Evolutionary conservation across 805 yeast genomes (phyloP), one percentile per base, ranked within the genome.

Genomic region (Ogataea ganodermae): DNA sequence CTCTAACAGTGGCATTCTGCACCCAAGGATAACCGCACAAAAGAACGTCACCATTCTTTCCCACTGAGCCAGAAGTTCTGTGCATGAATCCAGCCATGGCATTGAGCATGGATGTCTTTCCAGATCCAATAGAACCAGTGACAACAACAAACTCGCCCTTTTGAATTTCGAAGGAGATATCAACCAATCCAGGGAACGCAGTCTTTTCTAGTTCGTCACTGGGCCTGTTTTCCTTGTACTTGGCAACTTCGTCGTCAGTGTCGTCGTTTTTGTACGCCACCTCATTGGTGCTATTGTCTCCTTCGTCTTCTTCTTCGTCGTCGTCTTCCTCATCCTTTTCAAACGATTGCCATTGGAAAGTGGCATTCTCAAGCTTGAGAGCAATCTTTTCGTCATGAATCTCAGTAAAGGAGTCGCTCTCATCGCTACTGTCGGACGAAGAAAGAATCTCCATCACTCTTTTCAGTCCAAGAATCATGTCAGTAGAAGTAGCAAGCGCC

Each of bases 71-170:
- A 0, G 57, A 35, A 0, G 66, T 66, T 54, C 76, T 76, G 14
- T 73, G 71, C 89, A 89, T 86, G 32, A 79, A 75, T 0, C 96
- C 96, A 7, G 86, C 73, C 43, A 89, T 67, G 0, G 95, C 90
- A 55, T 73, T 74, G 41, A 89, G 69, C 21, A 89, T 68, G 0
- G 94, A 85, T 0, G 91, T 72, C 61, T 89, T 89, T 48, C 96
- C 96, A 1, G 89, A 75, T 9, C 96, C 96, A 56, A 87, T 83
- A 2, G 81, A 66, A 16, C 95, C 95, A 0, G 89, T 84, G 16
- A 86, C 74, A 44, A 84, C 81, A 6, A 87, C 66, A 38, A 88
- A 77, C 57, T 86, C 92, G 12, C 86, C 85, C 46, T 76, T 76
- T 41, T 71, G 64, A 36, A 87, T 68, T 1, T 65, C 58, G 24